Conservation (phyloP, 2,329 filamentous ascomycete species). For the Emydomyces testavorans region DNA sequence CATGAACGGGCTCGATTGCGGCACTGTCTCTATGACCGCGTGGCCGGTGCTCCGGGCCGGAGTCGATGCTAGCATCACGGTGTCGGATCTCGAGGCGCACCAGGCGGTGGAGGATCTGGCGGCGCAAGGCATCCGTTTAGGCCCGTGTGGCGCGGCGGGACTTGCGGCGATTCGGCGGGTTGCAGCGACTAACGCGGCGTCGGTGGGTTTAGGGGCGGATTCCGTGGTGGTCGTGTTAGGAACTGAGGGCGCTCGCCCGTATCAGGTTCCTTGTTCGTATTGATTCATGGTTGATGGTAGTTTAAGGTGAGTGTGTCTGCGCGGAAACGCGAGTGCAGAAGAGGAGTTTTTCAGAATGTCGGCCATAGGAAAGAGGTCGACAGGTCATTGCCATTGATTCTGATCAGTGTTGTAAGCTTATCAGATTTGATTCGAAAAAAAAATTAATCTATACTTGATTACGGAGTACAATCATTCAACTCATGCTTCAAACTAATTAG, state of each 20-base stretch:
- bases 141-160: constrained; percentile 52
- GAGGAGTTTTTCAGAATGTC: no score
- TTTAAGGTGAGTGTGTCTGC: no score
- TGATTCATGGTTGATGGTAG: neutral
- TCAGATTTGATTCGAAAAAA: no score
- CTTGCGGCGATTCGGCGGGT: constrained; percentile 46
- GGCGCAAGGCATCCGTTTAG: constrained; percentile 38
- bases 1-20: constrained; percentile 65
- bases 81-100: constrained; percentile 55
- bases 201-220: constrained; percentile 34
- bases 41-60: constrained; percentile 50
- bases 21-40: constrained; percentile 53
- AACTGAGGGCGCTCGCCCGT: constrained; percentile 52
- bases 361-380: no score
- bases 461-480: no score
- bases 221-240: constrained; percentile 54
- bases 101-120: constrained; percentile 45
- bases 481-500: neutral
- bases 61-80: constrained; percentile 49
- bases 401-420: no score
- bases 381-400: no score
- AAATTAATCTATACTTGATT: no score
- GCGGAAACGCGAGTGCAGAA: no score
- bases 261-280: constrained; percentile 23
- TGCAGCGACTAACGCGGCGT: constrained; percentile 21